Evolutionary conservation across 441 rosid genomes (phyloP).

Genomic region (Adansonia rubrostipa): DNA sequence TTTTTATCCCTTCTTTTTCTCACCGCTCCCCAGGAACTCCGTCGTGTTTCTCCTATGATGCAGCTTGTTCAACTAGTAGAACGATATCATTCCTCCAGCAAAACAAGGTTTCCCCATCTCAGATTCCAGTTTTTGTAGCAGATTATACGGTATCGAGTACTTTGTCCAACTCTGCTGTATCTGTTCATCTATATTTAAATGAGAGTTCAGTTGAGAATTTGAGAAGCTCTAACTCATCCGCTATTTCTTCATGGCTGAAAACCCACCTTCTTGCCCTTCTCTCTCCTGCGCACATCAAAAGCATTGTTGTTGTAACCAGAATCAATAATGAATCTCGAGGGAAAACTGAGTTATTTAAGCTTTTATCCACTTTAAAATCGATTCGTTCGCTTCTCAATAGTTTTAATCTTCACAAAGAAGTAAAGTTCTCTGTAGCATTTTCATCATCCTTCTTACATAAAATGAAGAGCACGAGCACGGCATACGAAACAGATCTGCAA

Average conservation of each 20-base stretch:
- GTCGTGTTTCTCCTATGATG: constrained; percentile 42
- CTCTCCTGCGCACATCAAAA: constrained; percentile 38
- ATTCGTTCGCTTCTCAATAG: constrained; percentile 37
- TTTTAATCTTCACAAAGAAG: constrained; percentile 24
- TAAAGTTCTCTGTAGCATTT: constrained; percentile 49
- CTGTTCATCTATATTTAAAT: constrained; percentile 45
- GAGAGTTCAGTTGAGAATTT: constrained; percentile 34
- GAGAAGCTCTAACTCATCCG: constrained; percentile 36
- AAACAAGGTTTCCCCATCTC: constrained; percentile 37
- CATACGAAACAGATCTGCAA: constrained; percentile 30
- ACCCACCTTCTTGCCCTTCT: constrained; percentile 29
- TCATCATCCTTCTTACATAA: constrained; percentile 46
- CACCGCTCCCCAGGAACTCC: constrained; percentile 49
- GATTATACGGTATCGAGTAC: constrained; percentile 31
- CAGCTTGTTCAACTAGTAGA: constrained; percentile 24
- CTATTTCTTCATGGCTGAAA: constrained; percentile 44
- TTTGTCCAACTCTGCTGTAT: constrained; percentile 28
- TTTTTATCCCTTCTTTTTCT: background rate
- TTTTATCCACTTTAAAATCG: constrained; percentile 41
- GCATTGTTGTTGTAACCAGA: constrained; percentile 35
- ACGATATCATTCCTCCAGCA: constrained; percentile 33
- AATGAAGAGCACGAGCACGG: constrained; percentile 30
- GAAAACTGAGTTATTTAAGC: constrained; percentile 31
- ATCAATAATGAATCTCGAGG: constrained; percentile 17
- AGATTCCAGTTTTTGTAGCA: constrained; percentile 32